Percentiles rank a stretch among this genome's conserved stretches.
Evolutionary conservation across 108 stramenopile species (phyloP).

Genomic region (Cylindrotheca fusiformis): DNA sequence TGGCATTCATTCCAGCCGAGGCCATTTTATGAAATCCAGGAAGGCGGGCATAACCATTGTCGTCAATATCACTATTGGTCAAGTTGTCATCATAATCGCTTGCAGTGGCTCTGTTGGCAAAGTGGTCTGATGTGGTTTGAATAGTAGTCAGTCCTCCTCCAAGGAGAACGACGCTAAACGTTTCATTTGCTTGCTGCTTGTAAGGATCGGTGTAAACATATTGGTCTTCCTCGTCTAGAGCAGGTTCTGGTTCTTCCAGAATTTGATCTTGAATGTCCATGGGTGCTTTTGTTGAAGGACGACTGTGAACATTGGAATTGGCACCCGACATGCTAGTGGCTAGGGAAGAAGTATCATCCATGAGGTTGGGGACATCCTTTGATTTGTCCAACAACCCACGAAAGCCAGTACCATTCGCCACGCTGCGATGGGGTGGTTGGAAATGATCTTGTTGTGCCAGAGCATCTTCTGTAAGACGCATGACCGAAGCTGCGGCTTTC

Average conservation of each 20-base stretch:
- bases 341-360: slow-evolving; percentile 74
- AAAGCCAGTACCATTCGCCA: slow-evolving; percentile 35
- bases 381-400: slow-evolving; percentile 75
- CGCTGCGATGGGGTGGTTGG: slow-evolving; percentile 21
- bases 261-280: slow-evolving; percentile 18
- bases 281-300: slow-evolving; percentile 10
- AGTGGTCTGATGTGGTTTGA: slow-evolving; percentile 48
- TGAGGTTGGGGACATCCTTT: slow-evolving; percentile 77
- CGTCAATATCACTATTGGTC: slow-evolving; percentile 46
- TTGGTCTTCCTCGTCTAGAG: slow-evolving; percentile 28
- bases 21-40: slow-evolving; percentile 42
- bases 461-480: slow-evolving; percentile 40
- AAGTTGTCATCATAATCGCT: slow-evolving; percentile 54
- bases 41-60: slow-evolving; percentile 41
- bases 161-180: slow-evolving; percentile 32
- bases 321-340: slow-evolving; percentile 3
- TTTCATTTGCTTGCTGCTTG: slow-evolving; percentile 3
- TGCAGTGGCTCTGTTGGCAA: slow-evolving; percentile 34
- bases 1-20: slow-evolving; percentile 22
- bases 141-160: slow-evolving; percentile 53
- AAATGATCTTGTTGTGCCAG: slow-evolving; percentile 40
- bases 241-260: slow-evolving; percentile 6
- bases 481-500: slow-evolving; percentile 22
- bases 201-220: slow-evolving; percentile 6
- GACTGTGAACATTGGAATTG: slow-evolving; percentile 7